Conservation (phyloP, 2,329 filamentous ascomycete species). For the Pyrenophora seminiperda region DNA sequence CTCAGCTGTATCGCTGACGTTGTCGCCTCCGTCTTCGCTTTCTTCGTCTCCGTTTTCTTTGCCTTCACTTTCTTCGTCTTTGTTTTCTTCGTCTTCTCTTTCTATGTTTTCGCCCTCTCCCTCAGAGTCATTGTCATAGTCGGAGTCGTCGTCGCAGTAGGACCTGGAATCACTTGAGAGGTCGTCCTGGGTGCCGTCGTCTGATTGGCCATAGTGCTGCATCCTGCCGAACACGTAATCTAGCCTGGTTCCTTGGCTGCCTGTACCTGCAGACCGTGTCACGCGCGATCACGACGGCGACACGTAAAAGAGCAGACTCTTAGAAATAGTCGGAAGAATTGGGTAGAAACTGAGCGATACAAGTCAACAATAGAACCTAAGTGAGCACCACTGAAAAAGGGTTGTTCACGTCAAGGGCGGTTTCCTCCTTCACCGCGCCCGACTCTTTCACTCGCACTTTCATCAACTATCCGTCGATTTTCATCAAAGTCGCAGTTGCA, state of each 20-base stretch:
- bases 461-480: constrained; percentile 25
- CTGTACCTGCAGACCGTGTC: constrained; percentile 2
- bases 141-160: constrained; percentile 11
- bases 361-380: not conserved
- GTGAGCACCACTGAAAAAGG: not conserved
- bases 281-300: constrained; percentile 7
- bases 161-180: constrained; percentile 9
- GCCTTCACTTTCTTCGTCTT: too few relatives aligned
- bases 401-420: not conserved
- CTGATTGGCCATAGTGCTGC: constrained; percentile 32
- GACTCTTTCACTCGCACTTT: constrained; percentile 16
- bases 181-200: constrained; percentile 18
- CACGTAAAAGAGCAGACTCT: not conserved
- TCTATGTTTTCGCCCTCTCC: too few relatives aligned
- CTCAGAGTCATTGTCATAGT: not conserved
- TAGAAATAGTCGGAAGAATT: not conserved
- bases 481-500: constrained; percentile 23
- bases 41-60: too few relatives aligned
- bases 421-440: constrained; percentile 12
- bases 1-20: too few relatives aligned
- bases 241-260: constrained; percentile 21
- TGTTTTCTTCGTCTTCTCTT: too few relatives aligned
- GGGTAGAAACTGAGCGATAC: not conserved
- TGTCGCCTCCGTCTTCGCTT: too few relatives aligned
- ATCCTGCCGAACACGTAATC: constrained; percentile 37